phyloP scores from a whole-genome alignment of 139 green algal genomes.

The Coelastrella sp. region DNA sequence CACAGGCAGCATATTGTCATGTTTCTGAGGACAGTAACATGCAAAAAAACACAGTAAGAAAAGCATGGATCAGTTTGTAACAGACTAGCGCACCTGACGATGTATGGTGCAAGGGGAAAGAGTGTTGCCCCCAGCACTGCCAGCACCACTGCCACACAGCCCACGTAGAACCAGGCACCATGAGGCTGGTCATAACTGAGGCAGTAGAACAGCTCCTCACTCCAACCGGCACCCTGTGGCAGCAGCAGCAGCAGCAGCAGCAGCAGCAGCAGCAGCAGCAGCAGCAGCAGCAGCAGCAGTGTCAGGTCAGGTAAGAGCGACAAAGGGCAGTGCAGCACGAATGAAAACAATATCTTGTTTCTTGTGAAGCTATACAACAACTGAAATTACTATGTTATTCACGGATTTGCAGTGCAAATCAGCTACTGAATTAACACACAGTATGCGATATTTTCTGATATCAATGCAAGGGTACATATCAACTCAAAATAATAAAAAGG shows the following conservation, averaged over 20 bases:
- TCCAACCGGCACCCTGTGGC: neutral
- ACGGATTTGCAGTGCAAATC: no score
- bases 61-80: neutral
- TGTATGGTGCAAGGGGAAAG: neutral
- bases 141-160: slow-evolving; percentile 49
- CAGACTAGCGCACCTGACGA: neutral
- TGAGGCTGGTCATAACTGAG: slow-evolving; percentile 81
- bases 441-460: no score
- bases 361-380: no score
- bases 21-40: neutral
- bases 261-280: slow-evolving; percentile 3
- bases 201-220: slow-evolving; percentile 71
- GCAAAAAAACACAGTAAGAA: neutral
- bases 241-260: neutral
- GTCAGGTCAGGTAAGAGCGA: no score
- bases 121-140: slow-evolving; percentile 55
- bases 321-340: no score
- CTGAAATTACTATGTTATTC: no score
- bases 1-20: no score
- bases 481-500: neutral
- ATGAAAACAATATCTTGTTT: no score
- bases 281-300: neutral
- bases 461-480: neutral
- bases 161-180: slow-evolving; percentile 63
- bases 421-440: no score